Conservation (phyloP, 1,284 basidiomycete species). For the Papiliotrema flavescens region DNA sequence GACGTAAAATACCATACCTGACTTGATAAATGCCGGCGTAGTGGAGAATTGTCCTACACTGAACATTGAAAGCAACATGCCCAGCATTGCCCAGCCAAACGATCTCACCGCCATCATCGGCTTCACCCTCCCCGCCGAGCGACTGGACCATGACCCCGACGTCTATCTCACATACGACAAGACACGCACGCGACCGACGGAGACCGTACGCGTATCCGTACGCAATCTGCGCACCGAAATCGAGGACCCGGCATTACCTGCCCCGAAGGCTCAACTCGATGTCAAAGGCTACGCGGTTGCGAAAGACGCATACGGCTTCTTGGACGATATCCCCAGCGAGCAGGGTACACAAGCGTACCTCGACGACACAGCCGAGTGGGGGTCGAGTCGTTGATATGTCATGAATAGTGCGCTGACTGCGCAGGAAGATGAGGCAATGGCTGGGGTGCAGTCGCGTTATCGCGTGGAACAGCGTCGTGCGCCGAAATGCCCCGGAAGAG, state of each 20-base stretch:
- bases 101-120: slow-evolving; percentile 22
- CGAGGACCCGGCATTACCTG: neutral
- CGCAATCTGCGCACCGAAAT: slow-evolving; percentile 25
- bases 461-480: slow-evolving; percentile 35
- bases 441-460: slow-evolving; percentile 33
- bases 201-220: slow-evolving; percentile 21
- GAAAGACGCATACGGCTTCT: slow-evolving; percentile 14
- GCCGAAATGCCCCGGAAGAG: slow-evolving; percentile 14
- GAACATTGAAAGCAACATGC: slow-evolving; percentile 23
- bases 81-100: slow-evolving; percentile 6
- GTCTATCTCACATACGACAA: slow-evolving; percentile 19
- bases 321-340: slow-evolving; percentile 17
- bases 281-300: slow-evolving; percentile 27
- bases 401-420: neutral
- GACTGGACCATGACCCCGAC: slow-evolving; percentile 17
- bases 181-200: slow-evolving; percentile 17
- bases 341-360: slow-evolving; percentile 31
- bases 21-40: too few species aligned
- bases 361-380: slow-evolving; percentile 27
- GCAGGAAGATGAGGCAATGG: slow-evolving; percentile 18
- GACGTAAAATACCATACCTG: too few species aligned
- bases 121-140: slow-evolving; percentile 24
- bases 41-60: too few species aligned
- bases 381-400: neutral
- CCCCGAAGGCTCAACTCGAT: slow-evolving; percentile 19